Percentiles rank a stretch among this genome's conserved stretches.
Evolutionary conservation across 345 rosid genomes (phyloP).

Genomic region (Brassica juncea): DNA sequence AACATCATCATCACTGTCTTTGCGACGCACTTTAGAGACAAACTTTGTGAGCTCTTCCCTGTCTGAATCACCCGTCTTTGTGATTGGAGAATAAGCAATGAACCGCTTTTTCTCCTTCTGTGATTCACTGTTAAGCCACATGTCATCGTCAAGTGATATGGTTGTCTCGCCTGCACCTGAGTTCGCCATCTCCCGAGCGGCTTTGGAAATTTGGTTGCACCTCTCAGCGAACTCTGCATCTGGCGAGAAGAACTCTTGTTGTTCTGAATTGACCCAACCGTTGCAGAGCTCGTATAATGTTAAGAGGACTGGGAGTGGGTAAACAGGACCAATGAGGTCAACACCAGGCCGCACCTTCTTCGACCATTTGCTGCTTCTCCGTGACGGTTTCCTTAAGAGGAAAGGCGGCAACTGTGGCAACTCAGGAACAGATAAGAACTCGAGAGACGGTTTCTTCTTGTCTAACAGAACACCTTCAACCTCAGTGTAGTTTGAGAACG

Average conservation of each 20-base stretch:
- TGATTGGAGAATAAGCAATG: slow-evolving; percentile 44
- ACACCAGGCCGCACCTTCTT: slow-evolving; percentile 43
- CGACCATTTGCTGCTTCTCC: slow-evolving; percentile 60
- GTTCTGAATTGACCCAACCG: slow-evolving; percentile 46
- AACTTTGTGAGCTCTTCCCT: slow-evolving; percentile 36
- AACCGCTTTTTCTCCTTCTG: slow-evolving; percentile 45
- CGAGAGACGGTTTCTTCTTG: slow-evolving; percentile 50
- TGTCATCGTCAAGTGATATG: slow-evolving; percentile 38
- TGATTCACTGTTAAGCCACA: slow-evolving; percentile 53
- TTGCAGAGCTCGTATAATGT: slow-evolving; percentile 50
- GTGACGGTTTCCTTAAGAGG: slow-evolving; percentile 55
- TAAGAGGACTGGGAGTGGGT: slow-evolving; percentile 57
- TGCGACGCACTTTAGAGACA: slow-evolving; percentile 48
- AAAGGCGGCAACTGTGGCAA: slow-evolving; percentile 64
- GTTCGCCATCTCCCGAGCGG: slow-evolving; percentile 45
- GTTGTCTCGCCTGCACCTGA: slow-evolving; percentile 26
- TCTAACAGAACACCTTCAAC: slow-evolving; percentile 46
- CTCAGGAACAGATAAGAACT: slow-evolving; percentile 64
- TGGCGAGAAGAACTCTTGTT: slow-evolving; percentile 48
- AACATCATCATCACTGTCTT: slow-evolving; percentile 17
- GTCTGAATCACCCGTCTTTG: slow-evolving; percentile 25
- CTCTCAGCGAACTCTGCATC: slow-evolving; percentile 44
- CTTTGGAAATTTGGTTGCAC: slow-evolving; percentile 55
- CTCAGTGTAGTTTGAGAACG: slow-evolving; percentile 65
- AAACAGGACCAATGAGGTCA: slow-evolving; percentile 63